Base-by-base conservation (phyloP, 805 yeast genomes). In the Myxozyma melibiosi region DNA sequence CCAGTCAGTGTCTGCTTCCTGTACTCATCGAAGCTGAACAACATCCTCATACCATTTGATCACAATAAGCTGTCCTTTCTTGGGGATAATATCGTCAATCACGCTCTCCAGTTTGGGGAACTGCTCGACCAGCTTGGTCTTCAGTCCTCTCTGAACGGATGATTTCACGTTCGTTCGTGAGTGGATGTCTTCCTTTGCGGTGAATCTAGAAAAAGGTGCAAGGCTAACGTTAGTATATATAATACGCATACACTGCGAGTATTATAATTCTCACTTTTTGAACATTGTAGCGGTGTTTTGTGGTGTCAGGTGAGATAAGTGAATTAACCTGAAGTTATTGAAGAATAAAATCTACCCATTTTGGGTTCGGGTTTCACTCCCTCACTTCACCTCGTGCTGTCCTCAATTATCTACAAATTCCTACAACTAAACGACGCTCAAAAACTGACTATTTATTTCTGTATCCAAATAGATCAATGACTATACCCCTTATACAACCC, bases 91-190 rank as follows among this genome's bases (percentile, higher is more conserved):
- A 51, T 82, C 86, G 67, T 91, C 97, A 43, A 91, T 85, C 11
- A 80, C 84, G 4, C 84, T 80, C 67, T 88, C 96, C 62, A 90
- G 72, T n/a, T 73, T 74, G 20, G 90, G 90, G 69, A 84, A 91
- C 71, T 85, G 90, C 3, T 77, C 75, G 1, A 86, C 86, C 52
- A 91, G 78, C 66, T 84, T 88, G 18, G 86, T 64, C 69, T 88
- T 88, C 64, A 92, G 77, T n/a, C 86, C 86, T 71, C 97, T 82
- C 72, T 90, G 96, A n/a, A 87, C 91, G 1, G 97, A 91, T 0
- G 96, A 88, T 73, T 91, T 91, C 72, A 91, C 85, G 69, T 92
- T 92, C 13, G 97, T 84, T 63, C 94, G 85, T 7, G 96, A 86
- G 66, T 90, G 96, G 52, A 90, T 81, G 69, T 91, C 97, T 40